Conservation (phyloP, 306 rosid genomes). For the Trifolium fragiferum region DNA sequence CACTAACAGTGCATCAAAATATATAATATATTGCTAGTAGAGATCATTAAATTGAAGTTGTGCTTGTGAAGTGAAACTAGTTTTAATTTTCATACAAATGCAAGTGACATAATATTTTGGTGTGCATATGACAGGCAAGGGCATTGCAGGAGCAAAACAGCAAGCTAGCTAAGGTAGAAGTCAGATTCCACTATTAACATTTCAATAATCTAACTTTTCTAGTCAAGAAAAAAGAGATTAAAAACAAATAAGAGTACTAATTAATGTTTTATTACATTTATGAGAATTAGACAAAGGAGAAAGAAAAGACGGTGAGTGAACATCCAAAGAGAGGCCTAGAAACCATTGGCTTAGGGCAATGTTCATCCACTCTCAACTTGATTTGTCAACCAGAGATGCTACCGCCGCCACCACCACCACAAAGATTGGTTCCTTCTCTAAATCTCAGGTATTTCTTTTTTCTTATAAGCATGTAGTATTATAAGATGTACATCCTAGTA, state of each 20-base stretch:
- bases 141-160: constrained; percentile 72
- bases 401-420: constrained; percentile 19
- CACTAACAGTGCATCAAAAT: too few relatives aligned
- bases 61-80: constrained; percentile 1
- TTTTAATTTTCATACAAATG: neutral
- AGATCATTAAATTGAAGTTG: too few relatives aligned
- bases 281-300: constrained; percentile 61
- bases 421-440: constrained; percentile 50
- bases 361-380: constrained; percentile 49
- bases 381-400: constrained; percentile 40
- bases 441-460: constrained; percentile 56
- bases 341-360: constrained; percentile 41
- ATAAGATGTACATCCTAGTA: neutral
- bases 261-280: constrained; percentile 1
- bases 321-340: constrained; percentile 38
- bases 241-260: neutral
- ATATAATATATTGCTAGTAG: too few relatives aligned
- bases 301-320: constrained; percentile 47
- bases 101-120: neutral
- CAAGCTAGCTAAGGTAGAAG: constrained; percentile 64
- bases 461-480: neutral
- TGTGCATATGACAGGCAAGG: constrained; percentile 63
- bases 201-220: neutral
- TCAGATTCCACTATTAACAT: constrained; percentile 10
- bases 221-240: neutral